Base-by-base conservation (phyloP, 306 rosid genomes). In the Dalbergia oliveri region DNA sequence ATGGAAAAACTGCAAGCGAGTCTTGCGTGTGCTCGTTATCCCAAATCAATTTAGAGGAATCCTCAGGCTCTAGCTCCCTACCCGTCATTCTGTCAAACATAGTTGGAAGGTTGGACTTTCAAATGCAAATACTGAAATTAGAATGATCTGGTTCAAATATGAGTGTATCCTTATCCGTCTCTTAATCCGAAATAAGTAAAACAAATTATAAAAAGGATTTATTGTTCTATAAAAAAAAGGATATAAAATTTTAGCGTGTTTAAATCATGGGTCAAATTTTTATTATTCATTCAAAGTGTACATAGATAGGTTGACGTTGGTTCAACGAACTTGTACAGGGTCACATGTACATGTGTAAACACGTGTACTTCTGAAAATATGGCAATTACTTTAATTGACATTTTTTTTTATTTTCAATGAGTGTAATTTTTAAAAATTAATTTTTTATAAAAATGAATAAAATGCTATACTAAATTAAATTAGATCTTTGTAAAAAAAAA, bases 101-200 rank as follows among this genome's bases (percentile, higher is more conserved):
- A 23, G n/a, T 60, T 4, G 16, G 53, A 64, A 43, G 51, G 5
- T 14, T 19, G 54, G 44, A 14, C 9, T 5, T 54, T 31, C 18
- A 53, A 12, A 66, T 34, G 26, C 41, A 65, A 9, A 37, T 8
- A 37, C 15, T 10, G 58, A 19, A n/a, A 35, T 66, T 31, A 33
- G 62, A 45, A 11, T 19, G n/a, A 60, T 16, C 69, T 44, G 68
- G 73, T 31, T 60, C 73, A 68, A 26, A 0, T 5, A 31, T 66
- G 54, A 65, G 14, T 73, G 53, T 54, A 56, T 80, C 73, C 68
- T 4, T 41, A 65, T 65, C 53, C 61, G 26, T 41, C 11, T 43
- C 13, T 39, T 6, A 18, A 8, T 9, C 16, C 41, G 43, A 61
- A 15, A 41, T 64, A 9, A 65, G 26, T 21, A 16, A 62, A 76